Conservation (phyloP, 2,329 filamentous ascomycete genomes). For the Ceratocystiopsis sp. region DNA sequence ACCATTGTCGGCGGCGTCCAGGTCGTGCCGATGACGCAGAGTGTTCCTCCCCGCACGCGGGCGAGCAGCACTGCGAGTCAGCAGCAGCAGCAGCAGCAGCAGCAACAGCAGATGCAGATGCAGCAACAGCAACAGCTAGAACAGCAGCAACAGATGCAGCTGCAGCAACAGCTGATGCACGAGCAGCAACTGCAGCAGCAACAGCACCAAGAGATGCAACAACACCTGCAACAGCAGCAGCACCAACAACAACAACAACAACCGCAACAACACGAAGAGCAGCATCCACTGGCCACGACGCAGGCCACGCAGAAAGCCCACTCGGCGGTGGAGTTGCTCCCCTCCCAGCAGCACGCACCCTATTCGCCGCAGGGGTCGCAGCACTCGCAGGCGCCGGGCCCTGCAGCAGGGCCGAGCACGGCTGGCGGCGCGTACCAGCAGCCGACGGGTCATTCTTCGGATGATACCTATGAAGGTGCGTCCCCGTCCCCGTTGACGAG, state of each 20-base stretch:
- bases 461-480: constrained; percentile 5
- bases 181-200: no score
- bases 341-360: neutral
- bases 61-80: constrained; percentile 21
- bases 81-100: constrained; percentile 15
- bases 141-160: constrained; percentile 2
- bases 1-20: constrained; percentile 87
- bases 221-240: neutral
- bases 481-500: no score
- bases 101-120: constrained; percentile 3
- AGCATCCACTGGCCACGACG: neutral
- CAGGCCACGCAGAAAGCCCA: no score
- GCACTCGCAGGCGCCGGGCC: neutral
- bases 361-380: neutral
- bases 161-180: neutral
- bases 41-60: constrained; percentile 39
- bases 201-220: neutral
- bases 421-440: constrained; percentile 2
- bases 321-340: no score
- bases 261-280: no score
- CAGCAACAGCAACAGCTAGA: constrained; percentile 8
- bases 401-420: neutral
- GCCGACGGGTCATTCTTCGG: neutral
- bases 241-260: no score
- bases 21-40: constrained; percentile 80